Evolutionary conservation across 1,139 yeast species (phyloP), one percentile per base, ranked within the genome.

Genomic region (Blastobotrys serpentis): DNA sequence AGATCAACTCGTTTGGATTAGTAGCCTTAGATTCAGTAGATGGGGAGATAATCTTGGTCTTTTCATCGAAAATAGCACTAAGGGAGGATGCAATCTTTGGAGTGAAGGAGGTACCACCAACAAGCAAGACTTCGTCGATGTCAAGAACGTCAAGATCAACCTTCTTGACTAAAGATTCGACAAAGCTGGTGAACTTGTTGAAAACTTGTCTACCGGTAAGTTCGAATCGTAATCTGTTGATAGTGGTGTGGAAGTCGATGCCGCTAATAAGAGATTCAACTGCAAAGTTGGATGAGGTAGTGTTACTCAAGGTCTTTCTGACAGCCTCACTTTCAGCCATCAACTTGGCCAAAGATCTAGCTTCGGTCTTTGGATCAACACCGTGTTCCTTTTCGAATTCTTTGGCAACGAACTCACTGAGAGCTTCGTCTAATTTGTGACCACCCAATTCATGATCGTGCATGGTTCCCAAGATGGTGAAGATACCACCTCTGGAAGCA

Each of bases 241-340:
- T 83, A 53, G 92, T 78, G 56, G 96, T 80, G 73, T 86, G 92
- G 81, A 84, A 92, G 72, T 92, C 99, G 66, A 77, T 79, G 54
- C 98, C 99, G 54, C 87, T 95, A 54, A 96, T 89, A 60, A 92
- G 78, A 19, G 96, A 87, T 72, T 94, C 99, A 62, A 94, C 86
- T 42, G 98, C 94, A 66, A 90, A 88, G 51, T 94, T 85, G 41
- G 97, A 85, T 45, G 90, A 75, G 62, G 83, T 84, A 49, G 94
- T 95, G 69, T 92, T 90, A 44, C 96, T 86, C 63, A 92, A 77
- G 37, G 98, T 92, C 75, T 87, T 88, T 76, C 90, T 89, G 53
- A 94, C 88, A 50, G 81, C 75, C 66, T 86, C 84, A 52, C 95
- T 79, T 68, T 90, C 96, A 53, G 86, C 84, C 67, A 78, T 78